Percentiles rank a stretch among this genome's conserved stretches.
These are phyloP conservation scores for Poa pratensis DNA, from an alignment of 176 grass and related monocot species.

Conservation along the genomic window DNA sequence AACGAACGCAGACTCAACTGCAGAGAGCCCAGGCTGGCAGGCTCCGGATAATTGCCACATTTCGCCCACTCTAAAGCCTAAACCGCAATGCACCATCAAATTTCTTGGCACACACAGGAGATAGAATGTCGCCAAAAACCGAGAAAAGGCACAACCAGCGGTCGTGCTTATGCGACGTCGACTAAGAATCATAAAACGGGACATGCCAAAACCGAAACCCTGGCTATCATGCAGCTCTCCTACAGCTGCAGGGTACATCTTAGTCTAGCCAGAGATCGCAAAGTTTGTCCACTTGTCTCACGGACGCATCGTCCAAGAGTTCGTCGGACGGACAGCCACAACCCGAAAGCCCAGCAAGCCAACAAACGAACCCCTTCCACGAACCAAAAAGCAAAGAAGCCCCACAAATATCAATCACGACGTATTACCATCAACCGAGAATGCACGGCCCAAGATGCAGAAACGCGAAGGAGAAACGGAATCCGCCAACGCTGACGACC, in stretches of 20 bases:
- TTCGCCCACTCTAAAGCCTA: background rate
- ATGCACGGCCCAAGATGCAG: background rate
- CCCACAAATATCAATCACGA: background rate
- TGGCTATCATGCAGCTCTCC: background rate
- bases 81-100: slow-evolving; percentile 8
- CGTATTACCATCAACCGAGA: background rate
- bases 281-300: slow-evolving; percentile 7
- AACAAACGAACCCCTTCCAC: slow-evolving; percentile 21
- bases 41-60: background rate
- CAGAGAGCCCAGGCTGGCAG: fast-evolving
- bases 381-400: background rate
- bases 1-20: background rate
- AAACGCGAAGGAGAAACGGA: background rate
- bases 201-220: slow-evolving; percentile 25
- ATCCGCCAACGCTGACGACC: background rate
- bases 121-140: background rate
- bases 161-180: background rate
- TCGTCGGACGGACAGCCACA: background rate
- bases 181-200: slow-evolving; percentile 25
- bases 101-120: too few species aligned
- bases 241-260: background rate
- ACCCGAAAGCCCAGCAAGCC: background rate
- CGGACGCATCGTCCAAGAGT: slow-evolving; percentile 9
- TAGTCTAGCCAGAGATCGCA: background rate
- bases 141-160: background rate